Evolutionary conservation across 768 basidiomycete species (phyloP), one percentile per base, ranked within the genome.

Genomic region (Cubamyces sp.): DNA sequence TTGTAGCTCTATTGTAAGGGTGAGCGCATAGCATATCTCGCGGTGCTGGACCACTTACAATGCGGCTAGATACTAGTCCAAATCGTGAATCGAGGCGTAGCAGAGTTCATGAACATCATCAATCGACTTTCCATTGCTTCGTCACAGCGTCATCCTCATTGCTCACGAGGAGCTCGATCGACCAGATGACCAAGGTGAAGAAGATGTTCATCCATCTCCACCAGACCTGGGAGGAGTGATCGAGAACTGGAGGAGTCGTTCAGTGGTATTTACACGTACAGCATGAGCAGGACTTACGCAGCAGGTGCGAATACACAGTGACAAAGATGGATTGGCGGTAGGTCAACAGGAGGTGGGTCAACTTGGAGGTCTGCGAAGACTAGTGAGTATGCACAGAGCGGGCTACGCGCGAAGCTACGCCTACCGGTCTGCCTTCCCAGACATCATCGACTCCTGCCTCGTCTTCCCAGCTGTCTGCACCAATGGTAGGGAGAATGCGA

Each of bases 171-270:
- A 94, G 80, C 74, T 94, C 92, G 23, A 94, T 78, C 12, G 88
- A 85, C 92, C 93, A 94, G 43, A 93, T 82, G 25, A 87, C 79
- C 28, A 94, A 80, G 4, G 91, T 93, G 74, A 94, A 89, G 77
- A 93, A 91, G 37, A 94, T 87, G 70, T 92, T 91, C 79, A 88
- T 87, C 92, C 92, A 94, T 64, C 92, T 83, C 90, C 92, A 94
- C 92, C 92, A 94, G 51, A 93, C 85, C 70, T 94, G 92, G n/a
- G 91, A 91, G 19, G 92, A 90, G 69, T 91, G 89, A 68, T 94
- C 92, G 55, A 94, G 78, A 47, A 94, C 92, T 67, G 47, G 14
- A 45, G 28, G 11, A 16, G 21, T 1, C 5, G 19, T 5, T 49
- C 23, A 34, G 28, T 45, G 39, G 16, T 23, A 54, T 30, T 37